Base-by-base conservation (phyloP, 2,329 filamentous ascomycete genomes). In the Bipolaris cookei region DNA sequence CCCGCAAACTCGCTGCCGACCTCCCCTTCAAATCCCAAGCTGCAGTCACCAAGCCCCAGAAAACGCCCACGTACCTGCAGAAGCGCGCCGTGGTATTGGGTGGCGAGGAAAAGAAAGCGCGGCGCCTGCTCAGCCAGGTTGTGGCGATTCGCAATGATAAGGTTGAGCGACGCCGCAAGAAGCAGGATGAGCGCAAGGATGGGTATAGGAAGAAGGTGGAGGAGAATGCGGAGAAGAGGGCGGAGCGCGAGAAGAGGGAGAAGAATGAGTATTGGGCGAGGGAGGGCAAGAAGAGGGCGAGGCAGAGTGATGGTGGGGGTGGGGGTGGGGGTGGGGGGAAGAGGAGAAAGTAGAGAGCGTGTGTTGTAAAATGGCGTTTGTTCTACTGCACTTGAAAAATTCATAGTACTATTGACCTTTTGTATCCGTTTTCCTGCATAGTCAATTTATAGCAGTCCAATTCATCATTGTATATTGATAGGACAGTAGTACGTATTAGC, bases 21-120 rank as follows among this genome's bases (percentile, higher is more conserved):
- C 85, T 99, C 8, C 95, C 95, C 4, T 99, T 90, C 86, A 94
- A 93, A 75, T 93, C 90, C 11, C 95, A 99, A 76, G 93, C 97
- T 71, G 85, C 89, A 20, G 82, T 87, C 74, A 94, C 90, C 81
- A 90, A 89, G 78, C 87, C 90, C 59, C 91, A 93, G 80, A 88
- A 86, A 76, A 88, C 88, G 69, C 79, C 88, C 72, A 97, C 93
- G 20, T 99, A 99, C 77, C 83, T 96, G 83, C 92, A 96, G 81
- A 97, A 97, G 81, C 90, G 95, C 8, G 95, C 94, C 13, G 92
- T 98, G n/a, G 92, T 98, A 28, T 84, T 89, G 11, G 88, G 88
- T 23, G 78, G 76, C 41, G 94, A 98, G 77, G 95, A 99, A 84
- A 92, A 90, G 83, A 90, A 89, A 76, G 92, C 92, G 4, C 84